Evolutionary conservation across 1,284 basidiomycete species (phyloP), one percentile per base, ranked within the genome.

Genomic region (Rhodotorula sp.): DNA sequence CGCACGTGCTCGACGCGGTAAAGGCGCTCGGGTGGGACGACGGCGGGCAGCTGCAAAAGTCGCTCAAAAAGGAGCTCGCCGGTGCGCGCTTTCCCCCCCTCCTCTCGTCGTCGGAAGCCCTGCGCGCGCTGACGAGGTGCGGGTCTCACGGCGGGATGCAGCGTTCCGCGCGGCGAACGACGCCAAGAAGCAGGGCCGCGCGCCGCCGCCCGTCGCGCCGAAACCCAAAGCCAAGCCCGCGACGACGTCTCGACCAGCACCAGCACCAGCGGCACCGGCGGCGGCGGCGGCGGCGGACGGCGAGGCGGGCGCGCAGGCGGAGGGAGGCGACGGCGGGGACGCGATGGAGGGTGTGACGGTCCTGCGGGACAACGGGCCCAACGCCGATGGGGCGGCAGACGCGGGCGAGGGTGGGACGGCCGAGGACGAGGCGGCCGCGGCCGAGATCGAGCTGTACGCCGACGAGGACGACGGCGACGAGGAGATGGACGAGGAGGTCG

Each of bases 171-270:
- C 25, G 21, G 44, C 61, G 45, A 64, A 62, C 13, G 70, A 79
- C 46, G 79, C 79, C 27, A 79, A 80, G 23, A 80, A 81, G 68
- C 78, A 79, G 54, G 81, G 79, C 25, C 71, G 79, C 14, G 44
- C 53, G 23, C 42, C 50, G n/a, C 41, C 34, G 34, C 34, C 61
- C 12, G 27, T 42, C 4, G 42, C 54, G 46, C 54, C 46, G 9
- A 41, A 48, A 41, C 21, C 21, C 21, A 44, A n/a, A 3, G 42
- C 44, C 17, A 54, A 46, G 42, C n/a, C n/a, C 16, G 4, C 44
- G 19, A 23, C 21, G 46, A 21, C 46, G 46, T 17, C 27, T 12
- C 17, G 34, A 9, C 46, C 42, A 10, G 10, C 21, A 7, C 25
- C 46, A 23, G 46, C 41, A 19, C 45, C 59, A 0, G 48, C 34